These are phyloP conservation scores for Gillenia trifoliata DNA, from an alignment of 306 rosid genomes.

Conservation along the genomic window DNA sequence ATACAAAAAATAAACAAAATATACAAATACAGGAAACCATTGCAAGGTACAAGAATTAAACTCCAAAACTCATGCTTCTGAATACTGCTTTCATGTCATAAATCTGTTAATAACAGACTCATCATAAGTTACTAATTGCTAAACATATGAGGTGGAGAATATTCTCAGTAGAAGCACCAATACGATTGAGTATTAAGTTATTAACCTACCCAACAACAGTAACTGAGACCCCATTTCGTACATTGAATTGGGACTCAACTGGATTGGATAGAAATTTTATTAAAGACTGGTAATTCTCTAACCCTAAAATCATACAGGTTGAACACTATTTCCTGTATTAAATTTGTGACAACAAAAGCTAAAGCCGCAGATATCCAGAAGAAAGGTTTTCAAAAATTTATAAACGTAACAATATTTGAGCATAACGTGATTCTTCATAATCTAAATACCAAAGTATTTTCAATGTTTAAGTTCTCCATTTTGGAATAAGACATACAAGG, in stretches of 20 bases:
- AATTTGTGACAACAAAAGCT: not conserved
- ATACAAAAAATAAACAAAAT: not conserved
- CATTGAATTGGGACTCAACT: not conserved
- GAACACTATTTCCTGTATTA: not conserved
- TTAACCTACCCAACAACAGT: not conserved
- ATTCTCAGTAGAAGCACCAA: not conserved
- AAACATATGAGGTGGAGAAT: not conserved
- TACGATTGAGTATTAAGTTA: not conserved
- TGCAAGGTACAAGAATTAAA: not conserved
- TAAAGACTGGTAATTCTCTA: not conserved
- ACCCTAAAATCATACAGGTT: not conserved
- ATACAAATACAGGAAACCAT: too few species aligned
- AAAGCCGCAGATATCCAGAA: not conserved
- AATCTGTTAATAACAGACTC: not conserved
- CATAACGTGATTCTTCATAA: not conserved
- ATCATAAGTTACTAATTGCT: not conserved
- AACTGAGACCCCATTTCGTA: not conserved
- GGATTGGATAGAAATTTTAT: too few species aligned
- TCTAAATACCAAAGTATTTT: not conserved
- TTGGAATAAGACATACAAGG: not conserved
- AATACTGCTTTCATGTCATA: not conserved
- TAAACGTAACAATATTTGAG: not conserved
- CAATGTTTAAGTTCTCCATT: not conserved
- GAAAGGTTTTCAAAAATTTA: not conserved
- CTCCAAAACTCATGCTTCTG: not conserved